Evolutionary conservation across 805 yeast species (phyloP), one percentile per base, ranked within the genome.

Genomic region (Metschnikowia continentalis): DNA sequence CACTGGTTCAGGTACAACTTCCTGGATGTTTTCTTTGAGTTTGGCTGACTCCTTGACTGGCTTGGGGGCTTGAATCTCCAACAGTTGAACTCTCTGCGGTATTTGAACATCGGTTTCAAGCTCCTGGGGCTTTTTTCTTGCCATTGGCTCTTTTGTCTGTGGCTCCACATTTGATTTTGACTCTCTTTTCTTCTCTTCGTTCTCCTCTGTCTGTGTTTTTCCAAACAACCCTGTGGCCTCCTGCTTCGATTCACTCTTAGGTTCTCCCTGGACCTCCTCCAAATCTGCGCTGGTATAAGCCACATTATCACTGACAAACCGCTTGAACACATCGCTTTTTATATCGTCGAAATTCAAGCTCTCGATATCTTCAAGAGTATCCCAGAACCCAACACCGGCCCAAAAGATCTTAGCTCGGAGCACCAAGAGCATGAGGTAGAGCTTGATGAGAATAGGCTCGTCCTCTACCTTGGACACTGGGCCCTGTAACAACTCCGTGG

Each of bases 321-420:
- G 51, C 5, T 47, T 45, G 50, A 57, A 57, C 10, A 42, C 41
- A 2, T 49, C 60, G 14, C 50, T 40, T 14, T 51, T 49, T 36
- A 52, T 50, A 26, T 58, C 61, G 32, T 57, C 61, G 26, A 55
- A 42, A 23, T 48, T 45, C 46, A 51, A 47, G 42, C 64, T 65
- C 46, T 64, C 62, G 11, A 69, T 55, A 51, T 69, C 73, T 38
- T 68, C 72, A 5, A 68, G 71, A 37, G 75, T 64, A 51, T 84
- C 88, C 91, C 92, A 87, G 32, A 83, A 76, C 5, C 97, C 97
- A 20, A 85, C 66, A 55, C 89, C 82, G 7, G 95, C 76, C 92
- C 96, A 92, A 68, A 86, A 88, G 56, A 91, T 74, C 62, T 86
- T 84, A 39, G 81, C 79, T 48, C 96, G 79, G 19, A 89, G 73